These are phyloP conservation scores for Podosphaera fusca DNA, from an alignment of 2,329 filamentous ascomycete genomes.

Conservation along the genomic window DNA sequence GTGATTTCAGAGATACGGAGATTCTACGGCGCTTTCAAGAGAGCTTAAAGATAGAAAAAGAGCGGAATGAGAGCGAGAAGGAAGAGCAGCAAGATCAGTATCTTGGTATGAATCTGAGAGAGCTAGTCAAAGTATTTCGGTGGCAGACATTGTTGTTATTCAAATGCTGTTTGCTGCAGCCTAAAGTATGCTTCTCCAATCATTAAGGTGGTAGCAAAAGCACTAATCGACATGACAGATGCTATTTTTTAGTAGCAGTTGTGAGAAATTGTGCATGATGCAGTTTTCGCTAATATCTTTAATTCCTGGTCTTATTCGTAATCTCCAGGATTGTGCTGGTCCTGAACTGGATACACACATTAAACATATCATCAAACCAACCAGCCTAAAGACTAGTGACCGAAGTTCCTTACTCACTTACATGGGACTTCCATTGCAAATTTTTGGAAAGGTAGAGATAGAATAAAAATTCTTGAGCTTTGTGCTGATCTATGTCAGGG, in stretches of 20 bases:
- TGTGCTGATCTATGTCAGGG: conserved; percentile 28
- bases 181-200: conserved; percentile 39
- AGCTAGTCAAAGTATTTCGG: conserved; percentile 83
- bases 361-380: conserved; percentile 49
- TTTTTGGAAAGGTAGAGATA: conserved; percentile 58
- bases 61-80: conserved; percentile 32
- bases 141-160: conserved; percentile 85
- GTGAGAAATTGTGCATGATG: conserved; percentile 90
- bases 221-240: conserved; percentile 33
- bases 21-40: conserved; percentile 83
- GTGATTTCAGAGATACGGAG: conserved; percentile 74
- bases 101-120: conserved; percentile 67
- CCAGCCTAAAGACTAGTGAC: conserved; percentile 77
- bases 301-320: conserved; percentile 76
- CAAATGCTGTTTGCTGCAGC: conserved; percentile 82
- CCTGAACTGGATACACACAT: conserved; percentile 77
- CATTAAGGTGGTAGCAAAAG: not conserved
- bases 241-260: conserved; percentile 94
- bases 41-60: conserved; percentile 49
- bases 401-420: conserved; percentile 73
- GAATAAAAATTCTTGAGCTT: not conserved
- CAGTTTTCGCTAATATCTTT: conserved; percentile 92
- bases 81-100: conserved; percentile 67
- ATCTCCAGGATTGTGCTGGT: conserved; percentile 84
- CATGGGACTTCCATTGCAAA: conserved; percentile 82